A percentile compares a stretch with the other conserved stretches of the same genome.
phyloP scores from a whole-genome alignment of 306 rosid genomes.

The Medicago lupulina region DNA sequence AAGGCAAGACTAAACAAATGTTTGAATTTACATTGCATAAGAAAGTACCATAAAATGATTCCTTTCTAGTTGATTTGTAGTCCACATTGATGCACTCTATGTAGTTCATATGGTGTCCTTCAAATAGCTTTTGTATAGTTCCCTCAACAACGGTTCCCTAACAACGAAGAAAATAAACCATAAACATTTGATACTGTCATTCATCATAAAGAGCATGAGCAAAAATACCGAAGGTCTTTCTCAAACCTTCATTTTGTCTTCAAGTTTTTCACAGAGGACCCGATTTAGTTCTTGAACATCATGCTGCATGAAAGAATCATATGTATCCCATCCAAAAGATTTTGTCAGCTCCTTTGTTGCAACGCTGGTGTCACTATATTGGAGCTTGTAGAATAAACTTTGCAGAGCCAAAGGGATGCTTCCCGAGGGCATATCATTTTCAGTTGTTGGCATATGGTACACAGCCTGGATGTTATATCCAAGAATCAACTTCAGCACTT shows the following conservation, averaged over 20 bases:
- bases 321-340: constrained; percentile 92
- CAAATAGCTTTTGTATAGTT: constrained; percentile 90
- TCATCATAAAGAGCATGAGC: constrained; percentile 7
- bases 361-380: constrained; percentile 78
- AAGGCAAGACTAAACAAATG: constrained; percentile 8
- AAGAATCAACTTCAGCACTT: constrained; percentile 39
- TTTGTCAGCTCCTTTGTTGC: constrained; percentile 86
- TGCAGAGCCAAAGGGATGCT: constrained; percentile 88
- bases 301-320: constrained; percentile 90
- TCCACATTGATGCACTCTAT: constrained; percentile 96
- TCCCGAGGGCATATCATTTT: constrained; percentile 78
- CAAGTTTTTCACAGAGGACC: constrained; percentile 81
- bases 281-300: constrained; percentile 86
- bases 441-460: constrained; percentile 90
- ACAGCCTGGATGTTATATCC: constrained; percentile 68
- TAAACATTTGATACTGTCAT: constrained; percentile 16
- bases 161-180: constrained; percentile 31
- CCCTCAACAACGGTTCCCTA: constrained; percentile 99
- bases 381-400: constrained; percentile 84
- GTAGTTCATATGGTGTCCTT: constrained; percentile 96
- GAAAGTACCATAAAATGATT: constrained; percentile 87
- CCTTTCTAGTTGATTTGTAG: constrained; percentile 93
- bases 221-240: constrained; percentile 17
- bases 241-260: constrained; percentile 82
- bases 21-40: constrained; percentile 16